phyloP scores from a whole-genome alignment of 2,329 filamentous ascomycete genomes.

The Rasamsonia emersonii region DNA sequence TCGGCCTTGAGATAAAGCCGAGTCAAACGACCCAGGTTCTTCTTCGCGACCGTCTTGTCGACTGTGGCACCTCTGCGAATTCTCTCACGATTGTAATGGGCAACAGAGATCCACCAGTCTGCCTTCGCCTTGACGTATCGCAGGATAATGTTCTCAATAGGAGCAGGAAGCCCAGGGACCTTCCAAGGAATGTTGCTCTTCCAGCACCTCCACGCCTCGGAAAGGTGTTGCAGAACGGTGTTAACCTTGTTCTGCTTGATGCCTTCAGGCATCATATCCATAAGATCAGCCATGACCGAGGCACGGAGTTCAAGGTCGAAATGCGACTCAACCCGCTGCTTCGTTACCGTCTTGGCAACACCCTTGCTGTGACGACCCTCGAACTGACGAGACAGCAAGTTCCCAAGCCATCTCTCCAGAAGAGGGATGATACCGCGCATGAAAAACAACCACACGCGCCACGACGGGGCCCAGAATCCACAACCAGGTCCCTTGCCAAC shows the following conservation, averaged over 20 bases:
- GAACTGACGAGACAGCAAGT: constrained; percentile 91
- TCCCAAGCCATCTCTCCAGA: constrained; percentile 93
- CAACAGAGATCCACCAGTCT: constrained; percentile 99
- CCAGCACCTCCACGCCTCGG: constrained; percentile 98
- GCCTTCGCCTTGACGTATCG: constrained; percentile 99
- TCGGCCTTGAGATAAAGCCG: constrained; percentile 96
- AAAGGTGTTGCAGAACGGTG: constrained; percentile 91
- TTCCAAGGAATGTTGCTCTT: constrained; percentile 99
- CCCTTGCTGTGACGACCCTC: constrained; percentile 98
- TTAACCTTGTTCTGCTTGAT: constrained; percentile 99
- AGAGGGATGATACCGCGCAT: constrained; percentile 97
- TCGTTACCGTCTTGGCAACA: constrained; percentile 97
- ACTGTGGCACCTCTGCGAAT: constrained; percentile 94
- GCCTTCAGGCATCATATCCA: constrained; percentile 99
- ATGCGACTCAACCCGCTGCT: constrained; percentile 97
- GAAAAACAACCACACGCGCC: constrained; percentile 99
- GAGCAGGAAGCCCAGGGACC: constrained; percentile 88
- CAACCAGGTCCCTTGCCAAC: constrained; percentile 97
- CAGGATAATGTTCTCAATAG: constrained; percentile 97
- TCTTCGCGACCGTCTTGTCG: constrained; percentile 98
- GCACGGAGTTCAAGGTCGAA: constrained; percentile 95
- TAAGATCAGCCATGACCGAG: constrained; percentile 96
- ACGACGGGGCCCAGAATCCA: constrained; percentile 97
- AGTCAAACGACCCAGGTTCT: constrained; percentile 91
- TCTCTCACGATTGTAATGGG: constrained; percentile 96